Evolutionary conservation across 345 rosid species (phyloP), one percentile per base, ranked within the genome.

Genomic region (Rubroshorea leprosula): DNA sequence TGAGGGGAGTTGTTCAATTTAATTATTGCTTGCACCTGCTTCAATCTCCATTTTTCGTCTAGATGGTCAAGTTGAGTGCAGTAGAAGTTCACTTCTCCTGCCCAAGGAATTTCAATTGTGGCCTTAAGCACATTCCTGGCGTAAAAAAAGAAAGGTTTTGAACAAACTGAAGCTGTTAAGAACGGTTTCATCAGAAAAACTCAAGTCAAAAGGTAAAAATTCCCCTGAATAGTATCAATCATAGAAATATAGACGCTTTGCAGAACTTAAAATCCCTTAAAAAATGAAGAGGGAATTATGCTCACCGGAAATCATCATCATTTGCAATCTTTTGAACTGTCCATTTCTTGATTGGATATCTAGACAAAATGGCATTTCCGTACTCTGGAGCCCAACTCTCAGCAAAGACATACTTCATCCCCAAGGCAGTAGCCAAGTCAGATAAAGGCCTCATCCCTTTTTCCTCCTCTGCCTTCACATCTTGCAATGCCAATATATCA

Each of bases 321-420:
- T 86, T 78, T 0, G 89, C 96, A 22, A 92, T 89, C 71, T 78
- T 84, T 62, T 84, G 89, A 55, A 84, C 81, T 64, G 67, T 79
- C 95, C 93, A 92, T 26, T 71, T 73, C 77, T 84, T 81, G 52
- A 89, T 89, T 0, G 93, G 90, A 90, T 90, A 92, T 68, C 80
- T 84, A 0, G 98, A 86, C 44, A 89, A 58, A 70, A 89, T 67
- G 1, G 95, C 98, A 52, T 89, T 92, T 6, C 98, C 98, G 51
- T 81, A 92, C 66, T 86, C 90, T 0, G 96, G 98, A 9, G 92
- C 95, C 98, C 98, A 91, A 67, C 96, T 87, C 63, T 91, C 98
- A 7, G 94, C 91, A 60, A 91, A 91, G 68, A 81, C 89, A 0
- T 81, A 87, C 57, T 80, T 75, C 97, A 90, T 90, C 49, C 86